A percentile compares a stretch with the other conserved stretches of the same genome.
Evolutionary conservation across 768 basidiomycete species (phyloP).

Genomic region (Boletus rex-veris): DNA sequence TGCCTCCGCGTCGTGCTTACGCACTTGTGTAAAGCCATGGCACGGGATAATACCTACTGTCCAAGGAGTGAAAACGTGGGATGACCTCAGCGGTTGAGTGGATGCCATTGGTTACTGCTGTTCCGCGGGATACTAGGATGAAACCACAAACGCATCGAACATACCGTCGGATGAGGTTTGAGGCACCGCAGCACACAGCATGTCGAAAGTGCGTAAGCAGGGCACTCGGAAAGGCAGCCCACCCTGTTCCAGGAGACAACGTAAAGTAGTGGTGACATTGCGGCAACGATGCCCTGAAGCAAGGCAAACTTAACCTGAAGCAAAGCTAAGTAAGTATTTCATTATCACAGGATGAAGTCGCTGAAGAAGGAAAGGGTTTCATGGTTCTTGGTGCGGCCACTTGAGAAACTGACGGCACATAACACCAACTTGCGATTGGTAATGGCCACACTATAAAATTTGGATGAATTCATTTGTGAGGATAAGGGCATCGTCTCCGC

Average conservation of each 20-base stretch:
- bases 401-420: not conserved
- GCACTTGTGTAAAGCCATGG: not conserved
- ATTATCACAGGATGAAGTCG: constrained; percentile 13
- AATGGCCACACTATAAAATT: constrained; percentile 2
- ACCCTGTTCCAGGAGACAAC: constrained; percentile 6
- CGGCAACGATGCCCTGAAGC: constrained; percentile 2
- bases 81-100: constrained; percentile 2
- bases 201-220: constrained; percentile 11
- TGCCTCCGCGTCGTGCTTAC: not conserved
- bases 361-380: not conserved
- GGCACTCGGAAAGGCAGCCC: constrained; percentile 7
- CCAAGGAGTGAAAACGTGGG: constrained; percentile 4
- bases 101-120: not conserved
- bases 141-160: not conserved
- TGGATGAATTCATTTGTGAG: constrained; percentile 18
- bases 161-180: constrained; percentile 10
- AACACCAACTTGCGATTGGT: constrained; percentile 3
- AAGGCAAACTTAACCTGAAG: constrained; percentile 1
- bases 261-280: constrained; percentile 11
- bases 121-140: constrained; percentile 17
- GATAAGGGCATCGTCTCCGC: constrained; percentile 6
- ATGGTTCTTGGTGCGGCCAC: not conserved
- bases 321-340: constrained; percentile 6
- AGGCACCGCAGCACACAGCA: constrained; percentile 11
- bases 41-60: not conserved